These are phyloP conservation scores for Trichomonas gallinae DNA, from an alignment of 208 protist species.

Conservation along the genomic window DNA sequence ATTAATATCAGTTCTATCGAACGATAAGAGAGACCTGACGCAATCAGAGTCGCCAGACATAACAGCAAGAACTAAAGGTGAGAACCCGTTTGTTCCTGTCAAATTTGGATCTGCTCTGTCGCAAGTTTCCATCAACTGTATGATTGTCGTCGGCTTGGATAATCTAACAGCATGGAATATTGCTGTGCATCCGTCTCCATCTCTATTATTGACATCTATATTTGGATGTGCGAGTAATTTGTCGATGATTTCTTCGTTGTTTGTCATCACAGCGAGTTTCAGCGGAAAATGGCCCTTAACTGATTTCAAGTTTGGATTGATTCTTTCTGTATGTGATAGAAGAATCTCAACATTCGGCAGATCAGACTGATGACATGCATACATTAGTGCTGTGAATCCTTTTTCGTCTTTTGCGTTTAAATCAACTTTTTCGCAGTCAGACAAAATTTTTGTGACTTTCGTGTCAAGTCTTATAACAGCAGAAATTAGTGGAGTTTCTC, in stretches of 20 bases:
- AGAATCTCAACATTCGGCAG: background rate
- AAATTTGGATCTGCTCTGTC: background rate
- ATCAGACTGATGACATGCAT: background rate
- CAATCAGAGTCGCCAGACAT: background rate
- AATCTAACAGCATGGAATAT: background rate
- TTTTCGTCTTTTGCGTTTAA: background rate
- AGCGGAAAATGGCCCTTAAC: background rate
- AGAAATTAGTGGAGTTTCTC: background rate
- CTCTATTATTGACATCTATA: background rate
- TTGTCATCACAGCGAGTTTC: background rate
- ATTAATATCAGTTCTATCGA: background rate
- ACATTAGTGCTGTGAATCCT: background rate
- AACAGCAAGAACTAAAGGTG: background rate
- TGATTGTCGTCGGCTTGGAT: background rate
- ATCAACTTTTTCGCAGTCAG: background rate
- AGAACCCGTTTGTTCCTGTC: background rate
- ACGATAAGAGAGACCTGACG: background rate
- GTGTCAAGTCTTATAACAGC: background rate
- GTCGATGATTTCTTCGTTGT: background rate
- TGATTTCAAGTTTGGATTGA: background rate
- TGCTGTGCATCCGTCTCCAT: background rate
- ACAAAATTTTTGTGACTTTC: background rate
- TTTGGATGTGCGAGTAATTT: background rate
- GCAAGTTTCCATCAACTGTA: background rate
- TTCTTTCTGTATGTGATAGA: background rate